Evolutionary conservation across 768 basidiomycete species (phyloP).

Genomic region (Russula compacta): DNA sequence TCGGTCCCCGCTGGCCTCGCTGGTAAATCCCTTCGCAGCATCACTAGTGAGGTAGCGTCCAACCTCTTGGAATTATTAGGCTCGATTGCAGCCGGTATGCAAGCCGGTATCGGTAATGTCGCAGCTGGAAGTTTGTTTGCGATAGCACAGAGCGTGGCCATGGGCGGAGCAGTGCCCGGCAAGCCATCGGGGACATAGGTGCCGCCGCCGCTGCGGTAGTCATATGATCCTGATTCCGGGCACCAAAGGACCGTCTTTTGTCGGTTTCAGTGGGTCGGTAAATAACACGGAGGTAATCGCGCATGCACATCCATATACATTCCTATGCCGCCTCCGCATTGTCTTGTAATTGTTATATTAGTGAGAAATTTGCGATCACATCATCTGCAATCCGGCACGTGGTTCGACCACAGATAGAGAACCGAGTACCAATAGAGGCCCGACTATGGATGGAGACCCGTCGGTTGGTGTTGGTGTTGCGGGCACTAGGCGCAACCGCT

Average conservation of each 20-base stretch:
- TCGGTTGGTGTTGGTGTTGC: no score
- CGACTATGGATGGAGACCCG: background rate
- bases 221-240: no score
- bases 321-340: no score
- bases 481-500: background rate
- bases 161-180: conserved; percentile 1
- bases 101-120: conserved; percentile 10
- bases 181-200: background rate
- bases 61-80: background rate
- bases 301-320: no score
- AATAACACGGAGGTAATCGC: no score
- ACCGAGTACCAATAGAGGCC: background rate
- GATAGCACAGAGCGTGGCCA: background rate
- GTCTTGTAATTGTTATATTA: no score
- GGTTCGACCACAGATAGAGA: background rate
- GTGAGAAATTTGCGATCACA: no score
- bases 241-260: no score
- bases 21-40: background rate
- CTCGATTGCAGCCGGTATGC: background rate
- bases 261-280: no score
- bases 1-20: background rate
- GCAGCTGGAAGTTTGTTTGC: conserved; percentile 12
- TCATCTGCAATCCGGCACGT: no score
- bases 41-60: no score
- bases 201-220: no score